Percentiles rank a stretch among this genome's conserved stretches.
Evolutionary conservation across 495 filamentous ascomycete species (phyloP).

Genomic region (Neurospora cerealis): DNA sequence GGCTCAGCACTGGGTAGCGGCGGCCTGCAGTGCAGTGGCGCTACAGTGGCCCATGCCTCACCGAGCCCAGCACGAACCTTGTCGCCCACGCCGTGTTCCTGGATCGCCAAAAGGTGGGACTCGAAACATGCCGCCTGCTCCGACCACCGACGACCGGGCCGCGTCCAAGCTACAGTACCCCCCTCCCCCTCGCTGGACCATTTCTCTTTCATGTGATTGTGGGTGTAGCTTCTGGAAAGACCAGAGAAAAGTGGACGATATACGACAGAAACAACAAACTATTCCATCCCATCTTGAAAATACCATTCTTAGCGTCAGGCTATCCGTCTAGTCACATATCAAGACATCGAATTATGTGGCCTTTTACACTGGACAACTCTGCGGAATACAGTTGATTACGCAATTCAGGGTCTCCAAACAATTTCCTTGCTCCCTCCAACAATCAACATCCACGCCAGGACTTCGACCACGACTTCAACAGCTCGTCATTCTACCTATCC

Average conservation of each 20-base stretch:
- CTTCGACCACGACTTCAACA: background rate
- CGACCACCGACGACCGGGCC: background rate
- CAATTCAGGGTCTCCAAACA: background rate
- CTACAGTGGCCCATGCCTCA: background rate
- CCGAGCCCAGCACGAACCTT: background rate
- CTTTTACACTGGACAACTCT: background rate
- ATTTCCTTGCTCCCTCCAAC: background rate
- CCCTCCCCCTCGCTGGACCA: background rate
- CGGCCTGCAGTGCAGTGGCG: background rate
- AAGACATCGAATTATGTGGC: background rate
- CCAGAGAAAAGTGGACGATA: background rate
- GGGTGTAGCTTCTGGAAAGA: background rate
- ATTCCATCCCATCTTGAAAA: background rate
- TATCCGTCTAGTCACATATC: background rate
- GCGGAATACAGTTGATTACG: background rate
- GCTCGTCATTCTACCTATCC: background rate
- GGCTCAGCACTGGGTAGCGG: background rate
- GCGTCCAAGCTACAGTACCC: background rate
- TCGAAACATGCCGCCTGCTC: background rate
- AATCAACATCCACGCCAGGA: background rate
- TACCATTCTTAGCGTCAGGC: background rate
- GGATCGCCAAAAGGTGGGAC: background rate
- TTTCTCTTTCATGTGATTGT: background rate
- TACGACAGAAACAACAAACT: background rate
- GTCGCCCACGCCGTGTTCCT: background rate